Conservation (phyloP, 2,329 filamentous ascomycete genomes). For the Aureobasidium sp. region DNA sequence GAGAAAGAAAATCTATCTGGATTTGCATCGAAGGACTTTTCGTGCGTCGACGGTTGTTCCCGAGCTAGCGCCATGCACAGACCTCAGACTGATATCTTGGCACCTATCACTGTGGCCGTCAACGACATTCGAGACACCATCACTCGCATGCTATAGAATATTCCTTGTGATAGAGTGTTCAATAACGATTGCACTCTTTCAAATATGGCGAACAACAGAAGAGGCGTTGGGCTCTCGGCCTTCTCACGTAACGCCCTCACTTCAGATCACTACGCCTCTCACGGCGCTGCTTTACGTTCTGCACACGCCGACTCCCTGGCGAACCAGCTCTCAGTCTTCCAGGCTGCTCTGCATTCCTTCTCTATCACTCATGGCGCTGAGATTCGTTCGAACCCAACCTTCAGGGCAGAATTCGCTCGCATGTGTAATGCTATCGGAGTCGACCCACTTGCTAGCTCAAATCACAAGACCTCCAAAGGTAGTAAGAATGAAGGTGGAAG, state of each 20-base stretch:
- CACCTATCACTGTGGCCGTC: not conserved
- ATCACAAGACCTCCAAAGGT: constrained; percentile 25
- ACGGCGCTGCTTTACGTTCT: constrained; percentile 78
- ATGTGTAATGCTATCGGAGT: constrained; percentile 98
- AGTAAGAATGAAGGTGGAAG: constrained; percentile 49
- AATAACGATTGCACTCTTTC: not conserved
- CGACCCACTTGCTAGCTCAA: constrained; percentile 65
- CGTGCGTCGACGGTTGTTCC: constrained; percentile 6
- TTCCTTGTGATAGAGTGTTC: not conserved
- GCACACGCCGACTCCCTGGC: constrained; percentile 78
- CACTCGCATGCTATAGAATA: not conserved
- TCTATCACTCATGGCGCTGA: constrained; percentile 89
- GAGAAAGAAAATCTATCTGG: constrained; percentile 2
- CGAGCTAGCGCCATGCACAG: not conserved
- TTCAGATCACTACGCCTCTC: constrained; percentile 79
- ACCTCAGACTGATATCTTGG: not conserved
- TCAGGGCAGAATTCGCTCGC: constrained; percentile 92
- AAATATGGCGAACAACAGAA: constrained; percentile 45
- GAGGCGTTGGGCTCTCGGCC: constrained; percentile 82
- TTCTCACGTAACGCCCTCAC: constrained; percentile 80
- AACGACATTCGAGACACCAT: not conserved
- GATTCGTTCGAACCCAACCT: constrained; percentile 89
- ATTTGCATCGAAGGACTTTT: constrained; percentile 10
- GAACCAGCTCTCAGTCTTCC: constrained; percentile 92
- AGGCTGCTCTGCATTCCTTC: constrained; percentile 90